Evolutionary conservation across 2,329 filamentous ascomycete genomes (phyloP), one percentile per base, ranked within the genome.

Genomic region (Arthrobotrys iridis): DNA sequence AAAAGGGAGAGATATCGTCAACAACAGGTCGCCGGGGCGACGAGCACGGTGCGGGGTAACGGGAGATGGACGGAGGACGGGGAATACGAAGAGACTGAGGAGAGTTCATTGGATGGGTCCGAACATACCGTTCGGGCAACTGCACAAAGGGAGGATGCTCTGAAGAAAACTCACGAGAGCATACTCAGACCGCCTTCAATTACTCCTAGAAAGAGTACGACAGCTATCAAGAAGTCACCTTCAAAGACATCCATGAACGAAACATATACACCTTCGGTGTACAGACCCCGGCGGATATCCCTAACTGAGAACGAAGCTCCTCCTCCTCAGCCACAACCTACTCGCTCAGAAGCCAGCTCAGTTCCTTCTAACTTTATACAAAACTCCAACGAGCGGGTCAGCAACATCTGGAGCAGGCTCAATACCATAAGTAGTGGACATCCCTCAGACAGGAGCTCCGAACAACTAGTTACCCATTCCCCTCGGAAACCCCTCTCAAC

Each of bases 331-430:
- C 28, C 28, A 5, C 28, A 5, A 5, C 65, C 72, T 8, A 35
- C 52, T n/a, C 50, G 30, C 15, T 76, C 72, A 7, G 72, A 76
- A 24, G 58, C 60, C 15, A 76, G 65, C 26, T 76, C 72, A 5
- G 33, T 76, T 18, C 65, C 72, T 13, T 66, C 72, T 0, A 48
- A 71, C 28, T 70, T 71, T 13, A 71, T 76, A 26, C 50, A 71
- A 15, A 66, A 48, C 13, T 26, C 45, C 37, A 76, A 71, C 37
- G 65, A 76, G 33, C 55, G 72, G 8, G 65, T 76, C 18, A 75
- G 63, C 48, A 68, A 75, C 22, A 75, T 75, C 45, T 75, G 71
- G 71, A 75, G 45, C 24, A 60, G 57, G 2, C 41, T 75, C 4
- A 75, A 64, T 43, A 68, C 20, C n/a, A 59, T 50, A 4, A 40